Evolutionary conservation across 2,329 filamentous ascomycete genomes (phyloP).

Genomic region (Claviceps paspali): DNA sequence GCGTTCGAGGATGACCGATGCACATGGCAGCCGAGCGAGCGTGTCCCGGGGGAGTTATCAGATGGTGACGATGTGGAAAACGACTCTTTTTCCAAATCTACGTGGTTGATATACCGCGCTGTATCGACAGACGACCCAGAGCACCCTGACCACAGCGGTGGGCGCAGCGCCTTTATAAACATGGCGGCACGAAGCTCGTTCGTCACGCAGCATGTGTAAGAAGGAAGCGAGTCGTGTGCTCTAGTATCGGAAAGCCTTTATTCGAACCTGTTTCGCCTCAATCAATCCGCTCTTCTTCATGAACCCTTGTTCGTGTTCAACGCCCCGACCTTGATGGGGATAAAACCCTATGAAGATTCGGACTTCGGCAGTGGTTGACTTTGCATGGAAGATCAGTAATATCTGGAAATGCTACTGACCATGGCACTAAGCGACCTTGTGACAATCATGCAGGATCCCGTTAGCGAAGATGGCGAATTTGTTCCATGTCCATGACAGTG

Average conservation of each 20-base stretch:
- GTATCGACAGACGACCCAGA: no score
- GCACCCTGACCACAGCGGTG: no score
- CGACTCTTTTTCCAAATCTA: background rate
- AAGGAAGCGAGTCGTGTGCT: background rate
- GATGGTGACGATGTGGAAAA: background rate
- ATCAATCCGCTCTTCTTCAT: no score
- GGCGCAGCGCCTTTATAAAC: background rate
- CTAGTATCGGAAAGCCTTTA: background rate
- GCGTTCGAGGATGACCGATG: slow-evolving; percentile 3
- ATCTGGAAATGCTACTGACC: background rate
- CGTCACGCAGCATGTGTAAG: background rate
- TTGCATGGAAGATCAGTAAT: background rate
- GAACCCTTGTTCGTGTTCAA: background rate
- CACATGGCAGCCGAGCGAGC: slow-evolving; percentile 4
- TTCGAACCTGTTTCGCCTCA: no score
- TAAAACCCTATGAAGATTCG: background rate
- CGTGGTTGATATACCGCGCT: background rate
- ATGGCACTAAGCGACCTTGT: background rate
- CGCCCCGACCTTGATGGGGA: background rate
- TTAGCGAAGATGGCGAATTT: background rate
- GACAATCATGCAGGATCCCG: slow-evolving; percentile 1
- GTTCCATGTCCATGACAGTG: background rate
- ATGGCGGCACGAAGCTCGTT: background rate
- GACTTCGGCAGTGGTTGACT: background rate
- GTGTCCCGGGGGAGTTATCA: background rate